Evolutionary conservation across 768 basidiomycete species (phyloP), one percentile per base, ranked within the genome.

Genomic region (Pisolithus marmoratus): DNA sequence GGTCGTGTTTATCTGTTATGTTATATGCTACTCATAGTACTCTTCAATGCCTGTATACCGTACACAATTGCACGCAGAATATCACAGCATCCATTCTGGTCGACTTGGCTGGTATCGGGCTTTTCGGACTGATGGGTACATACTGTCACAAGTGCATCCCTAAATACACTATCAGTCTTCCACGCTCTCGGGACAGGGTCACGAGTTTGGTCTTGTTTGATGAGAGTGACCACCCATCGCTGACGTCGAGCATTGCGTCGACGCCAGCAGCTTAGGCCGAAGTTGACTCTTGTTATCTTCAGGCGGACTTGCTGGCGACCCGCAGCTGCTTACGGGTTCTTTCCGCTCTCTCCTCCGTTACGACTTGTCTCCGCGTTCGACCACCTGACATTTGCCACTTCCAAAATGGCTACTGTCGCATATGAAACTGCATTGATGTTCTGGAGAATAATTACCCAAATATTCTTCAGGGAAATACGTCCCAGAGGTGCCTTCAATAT

Each of bases 391-490:
- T 45, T 24, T 37, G 40, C 26, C 34, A 34, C 34, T 12, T n/a
- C 22, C 42, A 53, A 58, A 24, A 66, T 67, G 63, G 58, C 63
- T 43, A 31, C 42, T 26, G 50, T 63, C 22, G 56, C 72, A 58
- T 94, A 93, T 64, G 87, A 93, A 63, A 74, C 81, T 24, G 83
- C 83, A 38, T 82, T 95, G 68, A 65, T 88, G 44, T 91, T 95
- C 70, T 95, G 90, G 90, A 74, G 87, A 52, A 74, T 79, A 2
- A 79, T 95, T 52, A 91, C 89, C 57, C 89, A 89, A 70, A 84
- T 98, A 59, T 98, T 98, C 78, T 98, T 98, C 74, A 77, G 95
- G 58, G 95, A 98, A 72, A 85, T 97, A 61, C 80, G 95, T 53
- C 90, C 94, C 4, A 77, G 95, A 68, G 91, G 95, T 47, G 89